phyloP scores from a whole-genome alignment of 169 alveolate species.

The Eimeria necatrix region DNA sequence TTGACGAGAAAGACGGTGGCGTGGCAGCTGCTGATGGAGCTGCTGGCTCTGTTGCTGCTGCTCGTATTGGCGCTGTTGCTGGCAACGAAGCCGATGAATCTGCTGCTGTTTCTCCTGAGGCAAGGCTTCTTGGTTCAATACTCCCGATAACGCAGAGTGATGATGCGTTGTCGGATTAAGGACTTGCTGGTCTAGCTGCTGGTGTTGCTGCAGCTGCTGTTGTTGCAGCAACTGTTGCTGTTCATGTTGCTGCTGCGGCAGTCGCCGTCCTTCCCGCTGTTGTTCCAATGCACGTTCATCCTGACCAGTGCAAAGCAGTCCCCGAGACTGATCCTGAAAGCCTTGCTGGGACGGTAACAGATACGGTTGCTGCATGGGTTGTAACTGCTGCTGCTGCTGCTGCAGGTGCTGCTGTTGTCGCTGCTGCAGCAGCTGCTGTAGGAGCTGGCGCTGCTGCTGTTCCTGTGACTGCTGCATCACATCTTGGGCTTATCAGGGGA shows the following conservation, averaged over 20 bases:
- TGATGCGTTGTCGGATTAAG: background rate
- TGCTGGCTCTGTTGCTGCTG: background rate
- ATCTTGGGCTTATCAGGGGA: background rate
- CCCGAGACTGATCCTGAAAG: background rate
- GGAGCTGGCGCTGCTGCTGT: background rate
- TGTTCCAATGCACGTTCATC: background rate
- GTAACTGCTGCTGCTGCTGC: conserved; percentile 30
- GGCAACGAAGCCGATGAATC: conserved; percentile 17
- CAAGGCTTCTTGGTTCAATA: background rate
- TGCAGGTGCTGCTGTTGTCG: conserved; percentile 23
- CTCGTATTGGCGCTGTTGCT: conserved; percentile 22
- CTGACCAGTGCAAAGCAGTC: background rate
- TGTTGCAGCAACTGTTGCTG: conserved; percentile 41
- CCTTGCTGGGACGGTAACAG: background rate
- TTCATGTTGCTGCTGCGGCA: conserved; percentile 23
- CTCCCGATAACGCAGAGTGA: background rate
- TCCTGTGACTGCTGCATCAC: conserved; percentile 47
- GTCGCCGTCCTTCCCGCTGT: conserved; percentile 17
- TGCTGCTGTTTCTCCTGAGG: conserved; percentile 33
- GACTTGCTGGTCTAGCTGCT: conserved; percentile 15
- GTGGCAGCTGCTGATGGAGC: conserved; percentile 33
- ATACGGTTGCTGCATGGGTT: background rate
- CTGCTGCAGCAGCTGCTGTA: background rate
- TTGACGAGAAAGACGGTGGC: conserved; percentile 26
- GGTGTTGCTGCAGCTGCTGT: conserved; percentile 44